Percentiles rank a stretch among this genome's conserved stretches.
Evolutionary conservation across 768 basidiomycete genomes (phyloP).

Genomic region (Vararia minispora): DNA sequence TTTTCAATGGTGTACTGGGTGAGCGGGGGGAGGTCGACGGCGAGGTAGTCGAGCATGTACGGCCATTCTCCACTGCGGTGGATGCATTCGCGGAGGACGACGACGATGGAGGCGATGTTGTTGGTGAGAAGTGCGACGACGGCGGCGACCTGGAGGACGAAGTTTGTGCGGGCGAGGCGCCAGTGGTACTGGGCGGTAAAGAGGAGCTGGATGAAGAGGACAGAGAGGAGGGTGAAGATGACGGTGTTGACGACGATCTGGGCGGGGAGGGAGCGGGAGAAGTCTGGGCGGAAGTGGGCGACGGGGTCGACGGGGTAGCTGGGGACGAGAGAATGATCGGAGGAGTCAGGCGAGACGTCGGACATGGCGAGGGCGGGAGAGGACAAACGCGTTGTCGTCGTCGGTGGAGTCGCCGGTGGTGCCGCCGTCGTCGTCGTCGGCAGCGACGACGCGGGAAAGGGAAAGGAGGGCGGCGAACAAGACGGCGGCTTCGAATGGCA

Average conservation of each 20-base stretch:
- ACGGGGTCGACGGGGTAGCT: conserved; percentile 53
- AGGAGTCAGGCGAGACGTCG: no score
- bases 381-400: no score
- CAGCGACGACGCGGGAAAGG: no score
- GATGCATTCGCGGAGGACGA: conserved; percentile 52
- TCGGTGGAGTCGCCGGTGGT: no score
- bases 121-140: conserved; percentile 73
- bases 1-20: conserved; percentile 22
- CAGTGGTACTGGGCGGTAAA: conserved; percentile 97
- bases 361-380: no score
- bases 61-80: conserved; percentile 74
- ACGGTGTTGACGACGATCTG: conserved; percentile 84
- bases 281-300: conserved; percentile 63
- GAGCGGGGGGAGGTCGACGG: conserved; percentile 62
- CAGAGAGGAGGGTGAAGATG: conserved; percentile 70
- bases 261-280: conserved; percentile 81
- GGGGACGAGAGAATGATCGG: no score
- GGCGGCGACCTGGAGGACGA: conserved; percentile 77
- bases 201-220: conserved; percentile 83
- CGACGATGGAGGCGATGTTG: conserved; percentile 64
- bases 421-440: no score
- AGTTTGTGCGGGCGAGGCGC: conserved; percentile 89
- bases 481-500: no score
- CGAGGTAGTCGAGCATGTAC: conserved; percentile 91
- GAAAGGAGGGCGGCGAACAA: no score